Percentiles rank a stretch among this genome's conserved stretches.
These are phyloP conservation scores for Rugosomyces carneus DNA, from an alignment of 1,284 basidiomycete genomes.

Conservation along the genomic window DNA sequence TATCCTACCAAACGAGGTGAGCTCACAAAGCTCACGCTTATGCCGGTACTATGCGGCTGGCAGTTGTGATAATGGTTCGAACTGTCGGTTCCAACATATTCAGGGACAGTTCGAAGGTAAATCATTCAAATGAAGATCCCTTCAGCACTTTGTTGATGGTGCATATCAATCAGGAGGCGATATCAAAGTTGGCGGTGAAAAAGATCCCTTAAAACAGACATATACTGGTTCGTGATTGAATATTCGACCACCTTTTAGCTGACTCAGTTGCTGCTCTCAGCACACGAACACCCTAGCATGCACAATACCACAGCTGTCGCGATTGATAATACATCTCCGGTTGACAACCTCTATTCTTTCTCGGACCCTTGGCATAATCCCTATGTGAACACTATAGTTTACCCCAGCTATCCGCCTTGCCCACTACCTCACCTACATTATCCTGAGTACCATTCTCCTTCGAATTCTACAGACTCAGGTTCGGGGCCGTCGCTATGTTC, in stretches of 20 bases:
- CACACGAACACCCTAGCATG: background rate
- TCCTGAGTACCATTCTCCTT: constrained; percentile 8
- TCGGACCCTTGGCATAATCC: constrained; percentile 8
- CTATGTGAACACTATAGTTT: constrained; percentile 1
- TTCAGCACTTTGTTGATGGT: background rate
- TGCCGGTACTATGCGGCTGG: constrained; percentile 35
- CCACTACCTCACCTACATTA: constrained; percentile 8
- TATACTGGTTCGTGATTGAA: constrained; percentile 3
- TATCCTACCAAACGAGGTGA: constrained; percentile 24
- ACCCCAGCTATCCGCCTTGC: constrained; percentile 8
- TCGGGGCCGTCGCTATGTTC: constrained; percentile 23
- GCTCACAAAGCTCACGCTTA: constrained; percentile 18
- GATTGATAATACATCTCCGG: background rate
- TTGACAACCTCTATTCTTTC: constrained; percentile 6
- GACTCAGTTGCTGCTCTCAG: background rate
- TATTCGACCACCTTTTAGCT: background rate
- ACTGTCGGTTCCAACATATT: constrained; percentile 33
- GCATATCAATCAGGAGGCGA: constrained; percentile 4
- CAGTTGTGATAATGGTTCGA: constrained; percentile 31
- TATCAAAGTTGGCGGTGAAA: constrained; percentile 2
- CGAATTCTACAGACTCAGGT: constrained; percentile 12
- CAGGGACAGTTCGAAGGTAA: constrained; percentile 22
- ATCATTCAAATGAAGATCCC: background rate
- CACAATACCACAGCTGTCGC: background rate
- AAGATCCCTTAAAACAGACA: background rate